Evolutionary conservation across 148 eudicot genomes (phyloP), one percentile per base, ranked within the genome.

Genomic region (Fallopia convolvulus): DNA sequence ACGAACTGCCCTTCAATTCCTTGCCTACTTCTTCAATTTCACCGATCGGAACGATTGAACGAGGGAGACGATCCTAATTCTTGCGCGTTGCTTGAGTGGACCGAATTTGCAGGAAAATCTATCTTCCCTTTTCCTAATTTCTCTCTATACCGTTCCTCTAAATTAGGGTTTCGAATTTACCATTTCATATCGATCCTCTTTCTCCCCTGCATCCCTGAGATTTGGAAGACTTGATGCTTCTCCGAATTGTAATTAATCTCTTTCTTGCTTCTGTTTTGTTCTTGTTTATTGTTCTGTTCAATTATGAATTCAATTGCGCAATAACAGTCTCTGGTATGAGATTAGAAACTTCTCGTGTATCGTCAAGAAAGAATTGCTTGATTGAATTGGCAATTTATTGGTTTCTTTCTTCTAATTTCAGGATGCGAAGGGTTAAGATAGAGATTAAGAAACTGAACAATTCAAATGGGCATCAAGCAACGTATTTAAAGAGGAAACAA

Each of bases 341-440:
- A n/a, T n/a, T n/a, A n/a, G n/a, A n/a, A n/a, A n/a, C n/a, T n/a
- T n/a, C n/a, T n/a, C n/a, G n/a, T n/a, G n/a, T n/a, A n/a, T n/a
- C n/a, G n/a, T n/a, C n/a, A n/a, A n/a, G n/a, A n/a, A n/a, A n/a
- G n/a, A n/a, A n/a, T n/a, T n/a, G 20, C 26, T 23, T 21, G 15
- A 61, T 58, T 12, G 55, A 18, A 50, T 50, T 6, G 8, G 46
- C 46, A 1, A 6, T 50, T 14, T 0, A 1, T 3, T 13, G 6
- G 1, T n/a, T 5, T 56, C 8, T 5, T 61, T 61, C 39, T 61
- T 21, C 39, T 2, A 0, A 21, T 21, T 58, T 58, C 32, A 58
- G 83, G 83, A 84, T 84, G 83, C 83, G 86, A 55, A 84, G 79
- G 77, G 82, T 81, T 78, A 84, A 84, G 83, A 79, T 84, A 53